Evolutionary conservation across 441 rosid species (phyloP).

Genomic region (Pelargonium myrrhifolium): DNA sequence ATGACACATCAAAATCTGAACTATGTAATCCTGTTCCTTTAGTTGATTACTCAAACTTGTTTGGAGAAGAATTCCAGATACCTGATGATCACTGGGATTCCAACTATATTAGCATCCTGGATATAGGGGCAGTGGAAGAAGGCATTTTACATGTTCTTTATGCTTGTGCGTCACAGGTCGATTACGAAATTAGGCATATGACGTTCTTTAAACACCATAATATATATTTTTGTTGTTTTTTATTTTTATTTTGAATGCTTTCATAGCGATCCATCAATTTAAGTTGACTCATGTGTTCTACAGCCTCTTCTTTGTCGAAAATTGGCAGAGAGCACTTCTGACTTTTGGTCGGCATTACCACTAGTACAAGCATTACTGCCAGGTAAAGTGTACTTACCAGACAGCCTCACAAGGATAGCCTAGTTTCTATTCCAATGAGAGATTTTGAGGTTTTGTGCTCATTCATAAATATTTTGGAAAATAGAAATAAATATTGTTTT

Average conservation of each 20-base stretch:
- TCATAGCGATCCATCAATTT: slow-evolving; percentile 21
- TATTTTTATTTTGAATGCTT: slow-evolving; percentile 14
- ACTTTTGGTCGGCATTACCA: slow-evolving; percentile 74
- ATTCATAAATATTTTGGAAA: slow-evolving; percentile 7
- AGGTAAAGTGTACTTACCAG: slow-evolving; percentile 36
- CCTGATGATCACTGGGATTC: slow-evolving; percentile 48
- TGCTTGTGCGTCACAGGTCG: slow-evolving; percentile 92
- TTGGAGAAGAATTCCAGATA: slow-evolving; percentile 66
- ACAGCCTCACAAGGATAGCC: slow-evolving; percentile 10
- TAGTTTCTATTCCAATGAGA: slow-evolving; percentile 10
- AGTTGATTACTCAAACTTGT: slow-evolving; percentile 59
- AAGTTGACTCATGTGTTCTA: slow-evolving; percentile 22
- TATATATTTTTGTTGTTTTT: slow-evolving; percentile 12
- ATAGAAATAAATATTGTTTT: not conserved
- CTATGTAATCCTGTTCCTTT: slow-evolving; percentile 29
- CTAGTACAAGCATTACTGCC: slow-evolving; percentile 77
- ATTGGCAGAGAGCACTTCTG: slow-evolving; percentile 51
- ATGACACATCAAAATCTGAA: slow-evolving; percentile 42
- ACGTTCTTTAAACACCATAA: slow-evolving; percentile 9
- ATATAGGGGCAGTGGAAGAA: slow-evolving; percentile 71
- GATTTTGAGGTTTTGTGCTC: slow-evolving; percentile 11
- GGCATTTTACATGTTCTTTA: slow-evolving; percentile 78
- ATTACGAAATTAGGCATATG: slow-evolving; percentile 31
- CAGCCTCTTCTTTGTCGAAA: slow-evolving; percentile 66
- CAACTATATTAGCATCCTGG: slow-evolving; percentile 53